Conservation (phyloP, 768 basidiomycete genomes). For the Boletus patriciae region DNA sequence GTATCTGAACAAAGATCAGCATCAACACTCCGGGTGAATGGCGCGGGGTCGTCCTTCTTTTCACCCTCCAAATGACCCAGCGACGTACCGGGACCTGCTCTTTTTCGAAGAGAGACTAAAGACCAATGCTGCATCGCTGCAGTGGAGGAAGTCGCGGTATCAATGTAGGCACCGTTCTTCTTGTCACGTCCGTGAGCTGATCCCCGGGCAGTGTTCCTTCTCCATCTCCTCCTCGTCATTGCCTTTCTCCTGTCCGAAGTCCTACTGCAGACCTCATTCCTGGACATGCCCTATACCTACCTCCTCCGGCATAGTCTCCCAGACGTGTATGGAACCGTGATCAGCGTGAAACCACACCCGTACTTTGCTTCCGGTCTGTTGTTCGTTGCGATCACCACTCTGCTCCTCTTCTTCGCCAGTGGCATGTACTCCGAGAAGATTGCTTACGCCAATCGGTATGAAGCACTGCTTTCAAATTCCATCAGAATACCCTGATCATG, state of each 20-base stretch:
- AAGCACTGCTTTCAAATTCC: conserved; percentile 15
- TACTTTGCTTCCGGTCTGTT: conserved; percentile 79
- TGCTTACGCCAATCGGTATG: conserved; percentile 91
- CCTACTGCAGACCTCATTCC: conserved; percentile 64
- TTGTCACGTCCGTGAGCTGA: conserved; percentile 19
- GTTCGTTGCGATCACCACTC: conserved; percentile 86
- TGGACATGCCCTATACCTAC: conserved; percentile 61
- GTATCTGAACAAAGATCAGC: not conserved
- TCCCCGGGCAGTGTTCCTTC: conserved; percentile 63
- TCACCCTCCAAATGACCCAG: conserved; percentile 67
- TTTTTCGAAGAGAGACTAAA: conserved; percentile 97
- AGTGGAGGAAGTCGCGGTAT: conserved; percentile 77
- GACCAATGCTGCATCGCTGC: conserved; percentile 81
- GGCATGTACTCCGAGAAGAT: conserved; percentile 97
- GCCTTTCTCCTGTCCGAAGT: conserved; percentile 75
- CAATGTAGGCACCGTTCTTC: conserved; percentile 54
- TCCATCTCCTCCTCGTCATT: conserved; percentile 65
- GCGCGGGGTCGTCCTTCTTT: conserved; percentile 39
- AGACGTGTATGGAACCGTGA: conserved; percentile 43
- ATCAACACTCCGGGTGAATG: conserved; percentile 18
- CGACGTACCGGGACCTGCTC: conserved; percentile 85
- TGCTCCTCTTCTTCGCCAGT: conserved; percentile 92
- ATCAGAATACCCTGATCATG: conserved; percentile 17
- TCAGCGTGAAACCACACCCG: conserved; percentile 54
- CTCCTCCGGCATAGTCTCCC: conserved; percentile 52